Base-by-base conservation (phyloP, 306 rosid genomes). In the Inga laurina region DNA sequence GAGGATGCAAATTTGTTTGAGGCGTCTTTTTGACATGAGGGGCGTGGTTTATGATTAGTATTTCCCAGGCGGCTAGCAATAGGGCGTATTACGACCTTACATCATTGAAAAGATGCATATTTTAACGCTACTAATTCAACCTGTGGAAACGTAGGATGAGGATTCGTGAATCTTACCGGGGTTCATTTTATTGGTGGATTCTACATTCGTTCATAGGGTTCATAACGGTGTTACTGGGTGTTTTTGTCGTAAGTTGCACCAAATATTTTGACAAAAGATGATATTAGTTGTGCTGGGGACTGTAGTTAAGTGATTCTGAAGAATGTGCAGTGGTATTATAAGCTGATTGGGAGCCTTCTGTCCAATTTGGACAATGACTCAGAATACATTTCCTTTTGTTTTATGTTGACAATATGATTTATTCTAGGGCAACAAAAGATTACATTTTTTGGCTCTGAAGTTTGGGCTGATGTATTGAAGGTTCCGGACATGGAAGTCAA, bases 401-500 rank as follows among this genome's bases (percentile, higher is more conserved):
- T 62, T 43, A 49, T 74, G 22, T 51, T 69, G 68, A 70, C 48
- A 35, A 61, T 45, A 34, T 27, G 34, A 32, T 51, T 41, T 32
- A 52, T 56, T 44, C 18, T 10, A 74, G 61, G 57, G 44, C 56
- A 48, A 18, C 61, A 72, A 79, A 37, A 41, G 45, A 56, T 46
- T 72, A 34, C 30, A 43, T 27, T 71, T 72, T 82, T 78, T 83
- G 57, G 81, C 49, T 77, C 48, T 86, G 46, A 82, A 72, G 22
- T 86, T 82, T 61, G 72, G 82, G 75, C 21, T 90, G 79, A 32
- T 77, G 27, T 78, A 64, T 86, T 49, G 35, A 82, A 88, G 93
- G 88, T 87, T 88, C 79, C 62, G 43, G 87, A 81, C 83, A 90
- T 92, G 91, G 92, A 84, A 81, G 88, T 72, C 76, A 87, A 89